Percentiles rank a stretch among this genome's conserved stretches.
Evolutionary conservation across 176 grass and related monocot genomes (phyloP).

Genomic region (Raddia distichophylla): DNA sequence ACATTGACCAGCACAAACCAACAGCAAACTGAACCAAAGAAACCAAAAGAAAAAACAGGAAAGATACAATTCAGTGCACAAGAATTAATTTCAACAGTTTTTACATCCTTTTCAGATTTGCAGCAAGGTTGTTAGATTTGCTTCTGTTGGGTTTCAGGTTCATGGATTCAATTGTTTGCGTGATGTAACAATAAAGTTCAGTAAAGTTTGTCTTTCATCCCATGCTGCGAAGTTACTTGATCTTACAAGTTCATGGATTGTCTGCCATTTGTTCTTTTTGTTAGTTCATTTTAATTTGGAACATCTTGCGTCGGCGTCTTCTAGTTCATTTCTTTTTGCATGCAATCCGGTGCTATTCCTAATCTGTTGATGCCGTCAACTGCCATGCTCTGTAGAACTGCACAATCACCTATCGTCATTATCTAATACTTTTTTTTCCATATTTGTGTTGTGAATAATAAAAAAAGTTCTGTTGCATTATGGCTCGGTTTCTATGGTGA

Average conservation of each 20-base stretch:
- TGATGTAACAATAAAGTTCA: constrained; percentile 89
- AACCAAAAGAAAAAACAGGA: too few relatives aligned
- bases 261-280: neutral
- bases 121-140: constrained; percentile 78
- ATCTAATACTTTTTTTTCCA: neutral
- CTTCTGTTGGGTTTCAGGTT: constrained; percentile 86
- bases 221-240: constrained; percentile 27
- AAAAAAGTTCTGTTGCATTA: constrained; percentile 14
- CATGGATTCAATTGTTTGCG: constrained; percentile 95
- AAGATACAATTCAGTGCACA: too few relatives aligned
- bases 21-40: too few relatives aligned
- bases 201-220: constrained; percentile 63
- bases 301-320: constrained; percentile 6
- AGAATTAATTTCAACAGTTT: neutral
- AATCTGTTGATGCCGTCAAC: neutral
- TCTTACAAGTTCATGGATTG: constrained; percentile 21
- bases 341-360: neutral
- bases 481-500: neutral
- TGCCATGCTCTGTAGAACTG: constrained; percentile 10
- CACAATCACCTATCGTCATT: neutral
- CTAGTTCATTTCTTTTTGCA: neutral
- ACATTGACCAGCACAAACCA: too few relatives aligned
- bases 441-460: neutral
- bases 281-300: constrained; percentile 30
- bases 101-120: constrained; percentile 64